These are phyloP conservation scores for Solanum etuberosum DNA, from an alignment of 257 asterid genomes.

Conservation along the genomic window DNA sequence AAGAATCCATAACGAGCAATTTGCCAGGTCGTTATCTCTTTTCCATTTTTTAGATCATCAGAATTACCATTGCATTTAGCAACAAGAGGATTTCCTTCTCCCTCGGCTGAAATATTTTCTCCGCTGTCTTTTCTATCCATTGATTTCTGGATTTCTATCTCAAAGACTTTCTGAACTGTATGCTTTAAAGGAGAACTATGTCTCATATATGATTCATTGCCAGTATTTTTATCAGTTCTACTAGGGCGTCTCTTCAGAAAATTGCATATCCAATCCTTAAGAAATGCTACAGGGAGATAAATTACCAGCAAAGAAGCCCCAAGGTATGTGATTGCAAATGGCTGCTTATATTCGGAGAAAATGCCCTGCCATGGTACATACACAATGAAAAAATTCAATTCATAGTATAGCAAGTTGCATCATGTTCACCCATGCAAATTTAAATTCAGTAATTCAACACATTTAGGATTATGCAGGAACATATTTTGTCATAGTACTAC, in stretches of 20 bases:
- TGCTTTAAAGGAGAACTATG: constrained; percentile 51
- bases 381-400: neutral
- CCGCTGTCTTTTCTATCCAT: constrained; percentile 56
- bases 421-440: neutral
- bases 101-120: constrained; percentile 35
- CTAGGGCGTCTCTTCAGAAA: constrained; percentile 39
- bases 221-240: constrained; percentile 18
- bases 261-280: constrained; percentile 57
- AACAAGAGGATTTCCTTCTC: constrained; percentile 64
- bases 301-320: constrained; percentile 96
- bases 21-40: constrained; percentile 58
- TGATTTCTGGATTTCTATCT: constrained; percentile 58
- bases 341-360: constrained; percentile 86
- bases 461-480: neutral
- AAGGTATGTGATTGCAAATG: constrained; percentile 95
- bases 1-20: constrained; percentile 84
- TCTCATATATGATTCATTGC: constrained; percentile 20
- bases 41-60: constrained; percentile 28
- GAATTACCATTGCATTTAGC: constrained; percentile 26
- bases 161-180: constrained; percentile 48
- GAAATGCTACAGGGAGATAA: constrained; percentile 81
- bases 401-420: neutral
- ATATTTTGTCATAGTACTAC: neutral
- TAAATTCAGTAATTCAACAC: neutral
- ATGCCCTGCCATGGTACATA: constrained; percentile 48